Evolutionary conservation across 371 early-diverging fungal genomes (phyloP).

Genomic region (Entomophthora muscae): DNA sequence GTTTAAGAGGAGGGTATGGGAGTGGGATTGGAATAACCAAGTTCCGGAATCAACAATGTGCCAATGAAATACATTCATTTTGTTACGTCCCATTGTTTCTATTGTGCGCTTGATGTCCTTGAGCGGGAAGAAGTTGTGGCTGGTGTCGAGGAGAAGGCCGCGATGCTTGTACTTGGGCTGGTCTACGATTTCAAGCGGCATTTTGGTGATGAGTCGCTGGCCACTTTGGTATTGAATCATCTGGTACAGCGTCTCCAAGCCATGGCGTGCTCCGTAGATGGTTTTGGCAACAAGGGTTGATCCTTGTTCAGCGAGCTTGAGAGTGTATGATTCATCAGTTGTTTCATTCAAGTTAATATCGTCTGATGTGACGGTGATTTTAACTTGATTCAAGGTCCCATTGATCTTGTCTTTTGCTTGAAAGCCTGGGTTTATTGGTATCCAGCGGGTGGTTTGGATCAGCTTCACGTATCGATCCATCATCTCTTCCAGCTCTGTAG

Average conservation of each 20-base stretch:
- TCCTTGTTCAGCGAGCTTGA: no score
- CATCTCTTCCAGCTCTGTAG: no score
- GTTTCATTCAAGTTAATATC: background rate
- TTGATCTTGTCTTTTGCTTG: no score
- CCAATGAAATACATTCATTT: constrained; percentile 42
- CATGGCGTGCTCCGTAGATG: constrained; percentile 29
- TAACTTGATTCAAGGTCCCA: no score
- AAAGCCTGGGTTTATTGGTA: no score
- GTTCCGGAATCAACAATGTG: constrained; percentile 74
- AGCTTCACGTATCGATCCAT: no score
- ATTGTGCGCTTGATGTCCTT: constrained; percentile 27
- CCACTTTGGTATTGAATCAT: constrained; percentile 15
- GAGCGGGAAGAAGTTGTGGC: constrained; percentile 52
- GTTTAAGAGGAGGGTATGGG: constrained; percentile 39
- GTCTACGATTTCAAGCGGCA: constrained; percentile 23
- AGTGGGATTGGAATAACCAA: constrained; percentile 48
- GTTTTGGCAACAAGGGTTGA: background rate
- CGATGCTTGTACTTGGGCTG: constrained; percentile 21
- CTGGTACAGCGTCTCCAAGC: constrained; percentile 31
- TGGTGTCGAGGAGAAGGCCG: no score
- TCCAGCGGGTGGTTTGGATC: no score
- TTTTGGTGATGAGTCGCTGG: constrained; percentile 14
- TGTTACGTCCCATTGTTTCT: constrained; percentile 33
- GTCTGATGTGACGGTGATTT: background rate
- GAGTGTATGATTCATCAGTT: constrained; percentile 5